Base-by-base conservation (phyloP, 1,284 basidiomycete species). In the Apiotrichum laibachii region DNA sequence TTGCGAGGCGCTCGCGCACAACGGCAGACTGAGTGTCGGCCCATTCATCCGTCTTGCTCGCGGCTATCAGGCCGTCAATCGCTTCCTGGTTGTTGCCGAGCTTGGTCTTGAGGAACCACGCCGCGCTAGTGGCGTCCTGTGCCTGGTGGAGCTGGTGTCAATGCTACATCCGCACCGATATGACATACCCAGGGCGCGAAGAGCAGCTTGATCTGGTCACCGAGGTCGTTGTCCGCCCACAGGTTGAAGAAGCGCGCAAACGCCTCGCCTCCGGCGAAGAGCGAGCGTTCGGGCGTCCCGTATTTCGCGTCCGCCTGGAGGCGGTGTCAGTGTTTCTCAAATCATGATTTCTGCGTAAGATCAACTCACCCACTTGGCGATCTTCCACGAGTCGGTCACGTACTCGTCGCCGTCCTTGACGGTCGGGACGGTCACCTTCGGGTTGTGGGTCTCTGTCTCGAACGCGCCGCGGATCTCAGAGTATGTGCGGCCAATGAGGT, bases 361-460 rank as follows among this genome's bases (percentile, higher is more conserved):
- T 31, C 26, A 31, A 65, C 68, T 65, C 51, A 72, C 70, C 45
- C 58, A 71, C 55, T 71, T 59, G 5, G 72, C 72, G 50, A 73
- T 71, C 33, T 48, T 60, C 62, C 63, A 72, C 18, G 67, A 69
- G 55, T 73, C 72, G 15, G 67, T 71, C n/a, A 69, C 63, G 21
- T 54, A 69, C 40, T 58, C 55, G 37, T 46, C 54, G n/a, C 61
- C 67, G 9, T 33, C 40, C 31, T 67, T 57, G 47, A 73, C 54
- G 6, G 70, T 72, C 2, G 71, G 71, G 19, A 72, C 70, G 2
- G 70, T 67, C n/a, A 72, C 65, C n/a, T 70, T 62, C 9, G 62
- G 49, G 61, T 72, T 71, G 43, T 67, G 67, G 10, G 65, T 66
- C 42, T 59, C 60, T 26, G 63, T 54, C 26, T 63, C 65, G 21